These are phyloP conservation scores for Mortierella sp. DNA, from an alignment of 371 early-diverging fungal species.

Conservation along the genomic window DNA sequence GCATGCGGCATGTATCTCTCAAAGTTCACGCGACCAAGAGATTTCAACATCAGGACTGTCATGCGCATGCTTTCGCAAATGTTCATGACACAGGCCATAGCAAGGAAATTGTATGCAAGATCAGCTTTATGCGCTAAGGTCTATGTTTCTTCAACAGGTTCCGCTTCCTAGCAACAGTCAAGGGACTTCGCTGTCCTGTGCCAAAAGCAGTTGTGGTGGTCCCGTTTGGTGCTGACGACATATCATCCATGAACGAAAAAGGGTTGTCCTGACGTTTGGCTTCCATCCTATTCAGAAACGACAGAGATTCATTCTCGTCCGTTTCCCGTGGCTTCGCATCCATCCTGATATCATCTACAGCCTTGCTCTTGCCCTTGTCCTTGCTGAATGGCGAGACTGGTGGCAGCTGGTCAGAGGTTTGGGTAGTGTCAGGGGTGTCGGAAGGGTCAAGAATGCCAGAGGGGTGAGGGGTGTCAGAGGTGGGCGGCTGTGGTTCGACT, in stretches of 20 bases:
- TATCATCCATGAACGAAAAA: neutral
- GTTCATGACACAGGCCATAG: no score
- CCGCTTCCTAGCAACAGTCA: conserved; percentile 6
- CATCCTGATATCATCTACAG: conserved; percentile 1
- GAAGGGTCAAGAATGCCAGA: no score
- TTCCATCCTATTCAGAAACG: neutral
- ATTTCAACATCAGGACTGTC: no score
- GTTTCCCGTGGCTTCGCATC: neutral
- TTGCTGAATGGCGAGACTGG: neutral
- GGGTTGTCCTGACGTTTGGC: neutral
- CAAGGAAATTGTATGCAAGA: no score
- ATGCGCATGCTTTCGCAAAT: no score
- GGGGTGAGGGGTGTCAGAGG: neutral
- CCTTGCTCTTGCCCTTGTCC: conserved; percentile 16
- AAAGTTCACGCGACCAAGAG: no score
- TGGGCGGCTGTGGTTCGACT: neutral
- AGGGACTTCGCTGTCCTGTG: neutral
- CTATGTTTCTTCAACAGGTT: neutral
- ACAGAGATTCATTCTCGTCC: neutral
- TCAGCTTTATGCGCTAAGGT: neutral
- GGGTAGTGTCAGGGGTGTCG: neutral
- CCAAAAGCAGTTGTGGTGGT: neutral
- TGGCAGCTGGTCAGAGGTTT: neutral
- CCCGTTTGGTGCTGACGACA: no score
- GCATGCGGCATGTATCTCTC: no score